Evolutionary conservation across 2,329 filamentous ascomycete species (phyloP).

Genomic region (Aspergillus fijiensis): DNA sequence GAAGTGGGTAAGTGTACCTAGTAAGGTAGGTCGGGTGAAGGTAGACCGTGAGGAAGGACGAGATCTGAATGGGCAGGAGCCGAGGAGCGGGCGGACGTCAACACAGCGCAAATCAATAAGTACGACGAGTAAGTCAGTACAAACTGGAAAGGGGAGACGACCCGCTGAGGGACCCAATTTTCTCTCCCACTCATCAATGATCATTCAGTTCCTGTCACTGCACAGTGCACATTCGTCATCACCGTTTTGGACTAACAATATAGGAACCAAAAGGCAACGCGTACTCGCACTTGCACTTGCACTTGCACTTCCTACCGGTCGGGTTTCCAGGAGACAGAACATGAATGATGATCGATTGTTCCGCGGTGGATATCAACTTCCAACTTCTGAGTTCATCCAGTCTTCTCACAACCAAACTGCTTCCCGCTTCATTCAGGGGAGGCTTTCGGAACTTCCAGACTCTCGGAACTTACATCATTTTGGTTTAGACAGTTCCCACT

Average conservation of each 20-base stretch:
- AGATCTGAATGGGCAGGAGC: not conserved
- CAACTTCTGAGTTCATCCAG: not conserved
- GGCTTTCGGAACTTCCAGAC: not conserved
- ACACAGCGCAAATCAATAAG: not conserved
- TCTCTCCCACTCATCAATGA: too few relatives aligned
- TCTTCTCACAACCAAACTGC: not conserved
- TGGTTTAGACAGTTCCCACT: not conserved
- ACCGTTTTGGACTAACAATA: not conserved
- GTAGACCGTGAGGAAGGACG: not conserved
- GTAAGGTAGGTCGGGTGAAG: not conserved
- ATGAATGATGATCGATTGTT: not conserved
- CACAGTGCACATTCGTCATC: not conserved
- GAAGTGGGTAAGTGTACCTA: not conserved
- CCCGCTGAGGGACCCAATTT: not conserved
- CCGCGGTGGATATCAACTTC: not conserved
- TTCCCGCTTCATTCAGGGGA: not conserved
- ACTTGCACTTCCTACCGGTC: not conserved
- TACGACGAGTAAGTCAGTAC: too few relatives aligned
- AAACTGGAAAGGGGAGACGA: conserved; percentile 3
- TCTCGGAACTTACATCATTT: not conserved
- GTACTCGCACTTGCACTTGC: not conserved
- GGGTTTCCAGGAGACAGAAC: not conserved
- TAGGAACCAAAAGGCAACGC: not conserved
- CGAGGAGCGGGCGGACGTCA: conserved; percentile 2
- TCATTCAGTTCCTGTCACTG: not conserved